A percentile compares a stretch with the other conserved stretches of the same genome.
These are phyloP conservation scores for Saturnispora besseyi DNA, from an alignment of 805 yeast species.

Conservation along the genomic window DNA sequence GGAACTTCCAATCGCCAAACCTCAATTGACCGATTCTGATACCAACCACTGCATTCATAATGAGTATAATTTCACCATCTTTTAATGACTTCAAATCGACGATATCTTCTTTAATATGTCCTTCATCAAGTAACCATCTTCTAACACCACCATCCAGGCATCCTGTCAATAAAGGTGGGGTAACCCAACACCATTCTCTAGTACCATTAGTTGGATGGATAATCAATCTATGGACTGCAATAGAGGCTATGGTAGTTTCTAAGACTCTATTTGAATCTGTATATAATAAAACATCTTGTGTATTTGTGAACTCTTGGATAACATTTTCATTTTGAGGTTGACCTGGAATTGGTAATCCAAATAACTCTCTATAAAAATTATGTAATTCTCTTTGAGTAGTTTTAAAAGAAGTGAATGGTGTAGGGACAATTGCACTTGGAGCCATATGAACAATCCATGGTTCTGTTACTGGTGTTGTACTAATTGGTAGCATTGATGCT, in stretches of 20 bases:
- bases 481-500: background rate
- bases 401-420: constrained; percentile 81
- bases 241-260: constrained; percentile 79
- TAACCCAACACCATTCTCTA: constrained; percentile 50
- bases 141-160: constrained; percentile 82
- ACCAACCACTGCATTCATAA: constrained; percentile 82
- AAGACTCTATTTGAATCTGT: constrained; percentile 52
- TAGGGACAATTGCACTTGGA: constrained; percentile 38
- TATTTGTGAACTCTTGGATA: background rate
- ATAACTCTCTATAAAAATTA: constrained; percentile 47
- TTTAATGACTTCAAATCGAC: constrained; percentile 38
- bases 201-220: constrained; percentile 23
- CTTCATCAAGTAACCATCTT: constrained; percentile 41
- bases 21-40: constrained; percentile 50
- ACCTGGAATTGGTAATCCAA: constrained; percentile 26
- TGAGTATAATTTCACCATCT: constrained; percentile 59
- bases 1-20: constrained; percentile 3
- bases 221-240: constrained; percentile 47
- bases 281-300: constrained; percentile 58
- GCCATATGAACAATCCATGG: constrained; percentile 61
- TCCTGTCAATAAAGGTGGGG: constrained; percentile 73
- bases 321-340: constrained; percentile 15
- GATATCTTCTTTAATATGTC: constrained; percentile 15
- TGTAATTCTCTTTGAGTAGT: constrained; percentile 69
- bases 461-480: constrained; percentile 6